phyloP scores from a whole-genome alignment of 139 green algal species.

The Closterium sp. region DNA sequence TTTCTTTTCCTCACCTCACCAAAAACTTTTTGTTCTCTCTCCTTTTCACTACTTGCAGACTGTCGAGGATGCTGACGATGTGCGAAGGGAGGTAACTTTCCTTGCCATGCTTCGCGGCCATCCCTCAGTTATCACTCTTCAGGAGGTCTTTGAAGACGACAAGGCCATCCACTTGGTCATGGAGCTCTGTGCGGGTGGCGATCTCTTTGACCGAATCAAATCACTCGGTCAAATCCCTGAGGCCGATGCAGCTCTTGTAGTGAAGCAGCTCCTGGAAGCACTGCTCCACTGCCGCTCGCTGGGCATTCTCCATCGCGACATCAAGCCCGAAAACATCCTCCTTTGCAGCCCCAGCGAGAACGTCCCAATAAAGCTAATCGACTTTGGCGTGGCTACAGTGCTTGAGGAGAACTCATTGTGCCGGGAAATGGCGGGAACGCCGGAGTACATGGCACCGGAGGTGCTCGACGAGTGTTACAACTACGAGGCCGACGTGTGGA shows the following conservation, averaged over 20 bases:
- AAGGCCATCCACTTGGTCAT: not conserved
- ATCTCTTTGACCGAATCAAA: not conserved
- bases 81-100: too few species aligned
- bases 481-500: conserved; percentile 88
- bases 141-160: too few species aligned
- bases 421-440: conserved; percentile 62
- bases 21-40: too few species aligned
- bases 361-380: not conserved
- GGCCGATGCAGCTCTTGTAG: not conserved
- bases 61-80: too few species aligned
- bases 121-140: too few species aligned
- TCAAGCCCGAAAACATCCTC: conserved; percentile 9
- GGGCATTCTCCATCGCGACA: not conserved
- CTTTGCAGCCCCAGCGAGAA: not conserved
- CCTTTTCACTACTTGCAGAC: too few species aligned
- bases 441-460: conserved; percentile 94
- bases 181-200: not conserved
- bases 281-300: conserved; percentile 5
- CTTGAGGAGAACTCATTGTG: too few species aligned
- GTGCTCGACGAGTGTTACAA: conserved; percentile 73
- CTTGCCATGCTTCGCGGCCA: too few species aligned
- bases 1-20: too few species aligned
- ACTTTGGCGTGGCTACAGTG: not conserved
- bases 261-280: not conserved
- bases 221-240: not conserved